A percentile compares a stretch with the other conserved stretches of the same genome.
phyloP scores from a whole-genome alignment of 1,284 basidiomycete species.

The Gymnopus androsaceus region DNA sequence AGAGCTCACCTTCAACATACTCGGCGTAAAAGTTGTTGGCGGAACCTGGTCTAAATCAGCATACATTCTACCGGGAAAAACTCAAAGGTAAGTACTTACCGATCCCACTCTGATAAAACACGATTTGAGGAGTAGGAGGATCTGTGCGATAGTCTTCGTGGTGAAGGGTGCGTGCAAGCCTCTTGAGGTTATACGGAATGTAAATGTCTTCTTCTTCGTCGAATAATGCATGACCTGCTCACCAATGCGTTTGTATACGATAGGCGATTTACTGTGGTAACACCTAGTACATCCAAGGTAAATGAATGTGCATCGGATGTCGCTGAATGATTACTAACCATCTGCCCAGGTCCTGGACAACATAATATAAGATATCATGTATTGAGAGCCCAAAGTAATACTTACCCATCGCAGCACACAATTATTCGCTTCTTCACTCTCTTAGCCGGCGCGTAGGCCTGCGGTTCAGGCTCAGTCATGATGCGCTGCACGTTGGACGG shows the following conservation, averaged over 20 bases:
- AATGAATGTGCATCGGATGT: not conserved
- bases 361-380: no score
- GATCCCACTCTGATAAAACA: slow-evolving; percentile 72
- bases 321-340: slow-evolving; percentile 24
- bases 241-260: slow-evolving; percentile 68
- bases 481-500: not conserved
- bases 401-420: slow-evolving; percentile 71
- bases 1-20: slow-evolving; percentile 48
- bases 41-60: slow-evolving; percentile 34
- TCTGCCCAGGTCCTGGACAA: slow-evolving; percentile 48
- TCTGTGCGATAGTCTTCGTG: slow-evolving; percentile 53
- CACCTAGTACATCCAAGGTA: slow-evolving; percentile 29
- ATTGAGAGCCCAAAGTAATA: no score
- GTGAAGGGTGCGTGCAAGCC: slow-evolving; percentile 55
- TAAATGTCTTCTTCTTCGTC: not conserved
- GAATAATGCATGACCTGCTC: slow-evolving; percentile 21
- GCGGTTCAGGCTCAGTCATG: not conserved
- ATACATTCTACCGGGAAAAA: not conserved
- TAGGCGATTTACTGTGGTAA: slow-evolving; percentile 49
- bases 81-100: slow-evolving; percentile 23
- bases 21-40: slow-evolving; percentile 58
- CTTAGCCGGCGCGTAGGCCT: not conserved
- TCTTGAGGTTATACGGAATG: slow-evolving; percentile 27
- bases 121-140: slow-evolving; percentile 59
- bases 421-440: slow-evolving; percentile 57